phyloP scores from a whole-genome alignment of 202 grass and related monocot genomes.

The Musa balbisiana region DNA sequence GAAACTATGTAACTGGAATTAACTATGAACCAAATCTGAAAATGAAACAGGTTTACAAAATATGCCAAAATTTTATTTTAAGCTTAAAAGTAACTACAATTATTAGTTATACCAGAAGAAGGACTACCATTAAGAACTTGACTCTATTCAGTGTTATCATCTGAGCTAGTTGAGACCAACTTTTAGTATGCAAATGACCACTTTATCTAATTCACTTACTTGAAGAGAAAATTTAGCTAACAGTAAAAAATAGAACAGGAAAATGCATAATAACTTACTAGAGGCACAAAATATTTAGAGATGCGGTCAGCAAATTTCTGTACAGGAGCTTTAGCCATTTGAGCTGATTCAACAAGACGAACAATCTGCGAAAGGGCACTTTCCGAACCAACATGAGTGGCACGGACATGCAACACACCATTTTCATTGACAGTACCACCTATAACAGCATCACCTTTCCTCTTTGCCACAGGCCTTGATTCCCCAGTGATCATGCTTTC shows the following conservation, averaged over 20 bases:
- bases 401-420: conserved; percentile 77
- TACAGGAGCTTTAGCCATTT: conserved; percentile 92
- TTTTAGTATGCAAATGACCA: too few species aligned
- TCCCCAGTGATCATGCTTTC: conserved; percentile 99
- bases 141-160: too few species aligned
- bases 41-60: too few species aligned
- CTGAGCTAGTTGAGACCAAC: too few species aligned
- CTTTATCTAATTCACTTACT: not conserved
- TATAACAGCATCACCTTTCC: conserved; percentile 75
- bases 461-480: conserved; percentile 76
- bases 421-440: conserved; percentile 93
- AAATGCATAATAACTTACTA: conserved; percentile 32
- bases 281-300: conserved; percentile 80
- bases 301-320: conserved; percentile 95
- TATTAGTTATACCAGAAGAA: too few species aligned
- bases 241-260: not conserved
- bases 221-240: not conserved
- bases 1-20: too few species aligned
- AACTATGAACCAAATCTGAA: too few species aligned
- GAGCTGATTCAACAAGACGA: conserved; percentile 76
- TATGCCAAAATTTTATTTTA: too few species aligned
- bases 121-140: too few species aligned
- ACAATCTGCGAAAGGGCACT: conserved; percentile 84
- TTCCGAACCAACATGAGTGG: conserved; percentile 87
- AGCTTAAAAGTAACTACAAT: too few species aligned